Evolutionary conservation across 2,329 filamentous ascomycete genomes (phyloP).

Genomic region (Ascochyta pisi): DNA sequence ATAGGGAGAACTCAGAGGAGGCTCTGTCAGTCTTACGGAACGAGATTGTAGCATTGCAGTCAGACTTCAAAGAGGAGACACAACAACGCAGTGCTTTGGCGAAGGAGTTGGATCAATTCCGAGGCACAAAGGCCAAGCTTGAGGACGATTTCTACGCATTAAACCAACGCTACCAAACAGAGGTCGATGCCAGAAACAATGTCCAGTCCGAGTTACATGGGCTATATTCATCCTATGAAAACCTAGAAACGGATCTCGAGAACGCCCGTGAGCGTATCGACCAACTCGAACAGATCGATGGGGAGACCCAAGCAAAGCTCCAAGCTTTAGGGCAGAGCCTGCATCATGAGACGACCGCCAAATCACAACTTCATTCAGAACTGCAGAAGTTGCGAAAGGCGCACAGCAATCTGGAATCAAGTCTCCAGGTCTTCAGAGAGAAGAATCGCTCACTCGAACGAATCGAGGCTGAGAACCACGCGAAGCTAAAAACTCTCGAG

Average conservation of each 20-base stretch:
- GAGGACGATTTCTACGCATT: slow-evolving; percentile 27
- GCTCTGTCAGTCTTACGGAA: slow-evolving; percentile 28
- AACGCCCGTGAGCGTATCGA: slow-evolving; percentile 29
- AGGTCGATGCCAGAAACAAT: slow-evolving; percentile 17
- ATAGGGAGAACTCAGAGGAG: slow-evolving; percentile 31
- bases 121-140: slow-evolving; percentile 24
- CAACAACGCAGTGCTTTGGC: slow-evolving; percentile 25
- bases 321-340: slow-evolving; percentile 23
- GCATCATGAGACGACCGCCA: slow-evolving; percentile 12
- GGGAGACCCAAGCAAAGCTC: slow-evolving; percentile 27
- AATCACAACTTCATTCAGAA: slow-evolving; percentile 15
- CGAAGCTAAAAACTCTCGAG: slow-evolving; percentile 28
- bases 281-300: slow-evolving; percentile 29
- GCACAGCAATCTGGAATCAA: slow-evolving; percentile 21
- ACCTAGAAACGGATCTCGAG: slow-evolving; percentile 28
- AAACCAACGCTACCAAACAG: slow-evolving; percentile 23
- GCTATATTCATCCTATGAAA: slow-evolving; percentile 24
- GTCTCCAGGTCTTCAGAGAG: slow-evolving; percentile 19
- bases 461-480: slow-evolving; percentile 22
- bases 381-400: slow-evolving; percentile 10
- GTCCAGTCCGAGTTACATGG: slow-evolving; percentile 32
- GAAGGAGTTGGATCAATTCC: slow-evolving; percentile 32
- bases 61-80: slow-evolving; percentile 20
- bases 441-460: slow-evolving; percentile 29
- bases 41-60: slow-evolving; percentile 27